Evolutionary conservation across 2,329 filamentous ascomycete genomes (phyloP).

Genomic region (Penicillium sp.): DNA sequence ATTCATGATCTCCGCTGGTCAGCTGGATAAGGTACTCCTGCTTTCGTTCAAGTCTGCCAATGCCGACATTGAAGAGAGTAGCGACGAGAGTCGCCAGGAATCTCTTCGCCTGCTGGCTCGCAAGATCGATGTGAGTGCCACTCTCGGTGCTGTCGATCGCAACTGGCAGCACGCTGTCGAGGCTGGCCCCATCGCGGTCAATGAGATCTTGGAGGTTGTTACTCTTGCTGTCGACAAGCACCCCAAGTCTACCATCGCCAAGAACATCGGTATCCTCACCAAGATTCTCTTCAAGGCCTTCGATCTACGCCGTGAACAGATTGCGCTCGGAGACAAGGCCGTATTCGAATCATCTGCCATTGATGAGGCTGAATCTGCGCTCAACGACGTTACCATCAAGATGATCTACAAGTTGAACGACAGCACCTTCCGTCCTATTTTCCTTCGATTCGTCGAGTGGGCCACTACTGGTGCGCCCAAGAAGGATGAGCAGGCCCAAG

Average conservation of each 20-base stretch:
- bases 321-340: slow-evolving; percentile 28
- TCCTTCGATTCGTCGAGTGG: slow-evolving; percentile 84
- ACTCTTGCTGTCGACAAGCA: slow-evolving; percentile 74
- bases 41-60: slow-evolving; percentile 73
- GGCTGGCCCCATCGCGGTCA: slow-evolving; percentile 64
- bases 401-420: slow-evolving; percentile 98
- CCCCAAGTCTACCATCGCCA: slow-evolving; percentile 75
- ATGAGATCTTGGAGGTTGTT: slow-evolving; percentile 70
- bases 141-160: slow-evolving; percentile 71
- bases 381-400: slow-evolving; percentile 75
- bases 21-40: slow-evolving; percentile 71
- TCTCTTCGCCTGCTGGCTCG: slow-evolving; percentile 75
- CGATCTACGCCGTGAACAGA: slow-evolving; percentile 47
- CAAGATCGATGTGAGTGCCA: slow-evolving; percentile 74
- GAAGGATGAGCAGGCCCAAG: slow-evolving; percentile 60
- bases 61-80: slow-evolving; percentile 61
- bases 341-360: slow-evolving; percentile 52
- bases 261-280: slow-evolving; percentile 71
- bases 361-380: slow-evolving; percentile 61
- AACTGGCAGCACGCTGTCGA: slow-evolving; percentile 69
- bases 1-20: slow-evolving; percentile 79
- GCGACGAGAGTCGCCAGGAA: slow-evolving; percentile 65
- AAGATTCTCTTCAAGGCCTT: slow-evolving; percentile 59
- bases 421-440: slow-evolving; percentile 87
- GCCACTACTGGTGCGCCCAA: slow-evolving; percentile 62